A percentile compares a stretch with the other conserved stretches of the same genome.
Evolutionary conservation across 192 early-diverging fungal genomes (phyloP).

Genomic region (Umbelopsis isabellina): DNA sequence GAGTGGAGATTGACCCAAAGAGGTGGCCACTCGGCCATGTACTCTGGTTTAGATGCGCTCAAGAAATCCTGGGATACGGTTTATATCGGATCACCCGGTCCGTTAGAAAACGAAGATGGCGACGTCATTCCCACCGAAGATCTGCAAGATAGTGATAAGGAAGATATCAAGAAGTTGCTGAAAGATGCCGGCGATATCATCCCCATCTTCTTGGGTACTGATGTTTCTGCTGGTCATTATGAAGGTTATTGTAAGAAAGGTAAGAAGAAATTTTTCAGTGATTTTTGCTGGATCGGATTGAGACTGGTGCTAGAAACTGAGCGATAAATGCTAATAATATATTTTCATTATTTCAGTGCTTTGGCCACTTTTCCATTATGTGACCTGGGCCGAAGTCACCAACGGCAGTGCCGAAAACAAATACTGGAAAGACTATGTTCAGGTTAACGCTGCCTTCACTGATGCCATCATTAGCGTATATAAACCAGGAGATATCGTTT

Average conservation of each 20-base stretch:
- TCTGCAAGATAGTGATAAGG: conserved; percentile 58
- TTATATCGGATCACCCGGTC: conserved; percentile 80
- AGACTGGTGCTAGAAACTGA: neutral
- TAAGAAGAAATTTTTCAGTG: conserved; percentile 37
- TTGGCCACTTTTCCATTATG: conserved; percentile 97
- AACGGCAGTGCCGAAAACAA: conserved; percentile 64
- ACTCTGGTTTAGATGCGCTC: conserved; percentile 83
- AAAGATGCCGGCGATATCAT: conserved; percentile 64
- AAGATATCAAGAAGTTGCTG: conserved; percentile 60
- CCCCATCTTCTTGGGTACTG: conserved; percentile 84
- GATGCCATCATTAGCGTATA: conserved; percentile 75
- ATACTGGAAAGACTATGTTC: conserved; percentile 82
- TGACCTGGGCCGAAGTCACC: conserved; percentile 78
- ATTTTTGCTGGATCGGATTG: neutral
- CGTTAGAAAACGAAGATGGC: conserved; percentile 50
- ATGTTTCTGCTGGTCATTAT: conserved; percentile 84
- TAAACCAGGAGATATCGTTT: conserved; percentile 82
- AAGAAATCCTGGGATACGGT: conserved; percentile 59
- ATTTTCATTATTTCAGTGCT: conserved; percentile 60
- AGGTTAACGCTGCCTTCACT: conserved; percentile 83
- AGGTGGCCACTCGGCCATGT: conserved; percentile 88
- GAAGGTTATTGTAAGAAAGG: conserved; percentile 97
- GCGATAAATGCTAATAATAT: neutral
- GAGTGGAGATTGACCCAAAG: conserved; percentile 51
- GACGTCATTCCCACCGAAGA: conserved; percentile 55